Percentiles rank a stretch among this genome's conserved stretches.
Evolutionary conservation across 2,329 filamentous ascomycete genomes (phyloP).

Genomic region (Penicillium hesseltinei): DNA sequence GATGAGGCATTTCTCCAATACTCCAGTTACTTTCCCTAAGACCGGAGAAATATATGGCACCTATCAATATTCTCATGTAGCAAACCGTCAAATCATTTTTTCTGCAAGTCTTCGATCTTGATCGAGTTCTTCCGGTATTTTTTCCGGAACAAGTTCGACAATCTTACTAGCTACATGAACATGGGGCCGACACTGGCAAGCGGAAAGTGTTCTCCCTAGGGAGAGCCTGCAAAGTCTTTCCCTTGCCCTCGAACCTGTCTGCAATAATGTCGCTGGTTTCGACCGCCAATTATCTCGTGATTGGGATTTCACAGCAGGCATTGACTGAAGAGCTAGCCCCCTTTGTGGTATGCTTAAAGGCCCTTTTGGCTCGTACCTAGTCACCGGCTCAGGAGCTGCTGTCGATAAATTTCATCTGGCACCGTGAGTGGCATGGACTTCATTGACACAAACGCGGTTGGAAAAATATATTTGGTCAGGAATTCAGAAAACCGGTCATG

Average conservation of each 20-base stretch:
- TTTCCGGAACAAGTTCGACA: neutral
- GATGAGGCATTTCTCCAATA: conserved; percentile 20
- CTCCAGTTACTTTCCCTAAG: conserved; percentile 9
- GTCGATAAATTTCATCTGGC: neutral
- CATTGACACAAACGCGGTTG: neutral
- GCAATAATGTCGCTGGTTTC: neutral
- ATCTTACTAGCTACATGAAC: neutral
- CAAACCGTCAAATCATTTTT: neutral
- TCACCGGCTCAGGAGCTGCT: neutral
- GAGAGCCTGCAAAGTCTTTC: neutral
- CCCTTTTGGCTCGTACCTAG: neutral
- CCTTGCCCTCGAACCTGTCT: neutral
- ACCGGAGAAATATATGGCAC: neutral
- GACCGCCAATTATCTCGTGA: neutral
- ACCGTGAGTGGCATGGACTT: neutral
- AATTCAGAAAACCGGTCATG: neutral
- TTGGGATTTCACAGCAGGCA: neutral
- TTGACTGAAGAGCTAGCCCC: neutral
- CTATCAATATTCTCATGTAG: neutral
- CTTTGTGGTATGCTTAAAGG: neutral
- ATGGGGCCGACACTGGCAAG: neutral
- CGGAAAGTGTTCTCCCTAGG: neutral
- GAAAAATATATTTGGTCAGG: neutral
- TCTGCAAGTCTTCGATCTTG: neutral
- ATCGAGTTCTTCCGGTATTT: neutral